Evolutionary conservation across 257 asterid species (phyloP), one percentile per base, ranked within the genome.

Genomic region (Penstemon barbatus): DNA sequence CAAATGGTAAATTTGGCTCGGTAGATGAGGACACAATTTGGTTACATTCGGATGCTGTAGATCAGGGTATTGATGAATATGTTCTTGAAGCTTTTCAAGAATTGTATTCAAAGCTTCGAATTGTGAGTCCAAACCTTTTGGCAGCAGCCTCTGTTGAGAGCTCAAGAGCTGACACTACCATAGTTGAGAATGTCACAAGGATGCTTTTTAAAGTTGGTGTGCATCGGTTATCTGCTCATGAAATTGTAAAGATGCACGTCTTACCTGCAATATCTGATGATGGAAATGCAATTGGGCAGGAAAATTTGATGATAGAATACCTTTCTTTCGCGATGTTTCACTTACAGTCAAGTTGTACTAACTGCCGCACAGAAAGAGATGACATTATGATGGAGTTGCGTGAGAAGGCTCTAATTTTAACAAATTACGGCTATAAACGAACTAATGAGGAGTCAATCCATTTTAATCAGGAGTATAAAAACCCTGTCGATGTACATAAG

Each of bases 121-220:
- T 82, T 66, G 99, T 89, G 79, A 84, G 72, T 71, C 89, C 96
- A 12, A 69, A 78, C 46, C 95, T 94, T 53, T 77, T 90, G 80
- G 80, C 79, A 15, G 87, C 87, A 66, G 60, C 83, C 42, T 73
- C 89, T 61, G 63, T 68, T 62, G 82, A 78, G 68, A 70, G 70
- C 67, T 86, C 90, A 52, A 71, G 73, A 75, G 49, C 82, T 50
- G 87, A 76, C 49, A 44, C 76, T 44, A 76, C 81, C 58, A 70
- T 72, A 37, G 66, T 74, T 57, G 92, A 90, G 69, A 89, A 85
- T 77, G 84, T 84, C 71, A 79, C 79, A 8, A 83, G 79, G 74
- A 81, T 94, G 96, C 96, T 94, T 73, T 79, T 84, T 57, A 87
- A 78, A 81, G 76, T 91, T 18, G 99, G 99, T 46, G 89, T 94